Base-by-base conservation (phyloP, 2,329 filamentous ascomycete genomes). In the Neurospora sp. region DNA sequence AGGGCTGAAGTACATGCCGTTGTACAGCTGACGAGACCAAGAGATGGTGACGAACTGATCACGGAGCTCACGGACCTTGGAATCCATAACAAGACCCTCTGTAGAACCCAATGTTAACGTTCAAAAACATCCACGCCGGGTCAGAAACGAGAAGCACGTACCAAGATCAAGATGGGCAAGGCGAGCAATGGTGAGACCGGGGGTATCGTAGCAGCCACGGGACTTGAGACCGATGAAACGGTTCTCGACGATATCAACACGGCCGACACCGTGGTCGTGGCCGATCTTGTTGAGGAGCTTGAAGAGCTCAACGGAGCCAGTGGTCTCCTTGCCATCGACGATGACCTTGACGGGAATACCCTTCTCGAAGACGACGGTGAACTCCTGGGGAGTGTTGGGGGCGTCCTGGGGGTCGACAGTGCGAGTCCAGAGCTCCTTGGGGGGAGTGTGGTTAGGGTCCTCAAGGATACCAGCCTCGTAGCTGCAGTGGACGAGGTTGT, bases 221-320 rank as follows among this genome's bases (percentile, higher is more conserved):
- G 86, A 90, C 84, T 94, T 94, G 76, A 94, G 85, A 73, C 91
- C 92, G 77, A 92, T 80, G 72, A 81, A 82, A 69, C 92, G 87
- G 83, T 92, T 91, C 77, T 93, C 91, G 72, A 94, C 91, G 78
- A 95, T 95, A 80, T 95, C 92, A 74, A 95, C 90, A 77, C 92
- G 85, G 76, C 92, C 92, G 74, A 95, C 87, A 78, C 92, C 92
- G 82, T 93, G 84, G 73, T 84, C 85, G 79, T 87, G 86, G 73
- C 87, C 92, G 73, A 95, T 90, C 71, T 87, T 83, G 82, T 94
- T 94, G 75, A 88, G 84, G 70, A 87, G 85, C 72, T 88, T 83
- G 84, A 95, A 95, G 70, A 95, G 82, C 70, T 90, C 85, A n/a
- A 96, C 83, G 28, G 89, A 86, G 71, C 90, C 85, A 15, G 91